Percentiles rank a stretch among this genome's conserved stretches.
These are phyloP conservation scores for Phytophthora vignae DNA, from an alignment of 352 stramenopile species.

Conservation along the genomic window DNA sequence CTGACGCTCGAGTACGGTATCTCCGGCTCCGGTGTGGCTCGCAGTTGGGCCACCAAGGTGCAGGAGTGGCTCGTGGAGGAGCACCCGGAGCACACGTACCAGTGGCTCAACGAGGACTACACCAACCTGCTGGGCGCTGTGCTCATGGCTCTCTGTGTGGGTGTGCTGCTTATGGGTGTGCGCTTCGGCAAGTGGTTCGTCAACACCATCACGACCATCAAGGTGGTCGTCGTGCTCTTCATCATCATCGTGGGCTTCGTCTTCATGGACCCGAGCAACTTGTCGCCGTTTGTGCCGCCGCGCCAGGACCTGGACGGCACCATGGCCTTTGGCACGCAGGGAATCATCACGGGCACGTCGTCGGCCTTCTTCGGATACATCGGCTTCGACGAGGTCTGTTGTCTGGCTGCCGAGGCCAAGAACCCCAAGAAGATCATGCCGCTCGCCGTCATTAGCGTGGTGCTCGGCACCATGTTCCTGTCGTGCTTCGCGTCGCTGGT, in stretches of 20 bases:
- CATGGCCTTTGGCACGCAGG: constrained; percentile 51
- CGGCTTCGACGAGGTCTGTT: constrained; percentile 96
- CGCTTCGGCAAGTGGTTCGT: constrained; percentile 92
- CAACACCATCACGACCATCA: constrained; percentile 87
- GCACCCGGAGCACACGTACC: constrained; percentile 45
- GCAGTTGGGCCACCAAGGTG: constrained; percentile 93
- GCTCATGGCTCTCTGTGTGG: constrained; percentile 75
- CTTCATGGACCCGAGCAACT: constrained; percentile 82
- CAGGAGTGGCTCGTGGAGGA: constrained; percentile 67
- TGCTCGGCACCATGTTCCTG: constrained; percentile 80
- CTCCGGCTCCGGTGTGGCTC: constrained; percentile 90
- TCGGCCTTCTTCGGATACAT: constrained; percentile 95
- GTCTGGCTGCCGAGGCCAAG: constrained; percentile 83
- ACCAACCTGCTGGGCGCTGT: constrained; percentile 69
- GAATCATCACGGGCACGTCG: constrained; percentile 83
- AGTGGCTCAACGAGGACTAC: constrained; percentile 71
- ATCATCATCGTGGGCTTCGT: constrained; percentile 92
- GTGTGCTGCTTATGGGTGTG: constrained; percentile 83
- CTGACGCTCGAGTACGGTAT: constrained; percentile 95
- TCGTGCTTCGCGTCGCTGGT: constrained; percentile 82
- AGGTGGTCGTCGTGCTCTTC: constrained; percentile 90
- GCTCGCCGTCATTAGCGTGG: constrained; percentile 80
- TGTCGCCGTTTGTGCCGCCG: constrained; percentile 83
- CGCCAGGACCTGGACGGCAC: constrained; percentile 35
- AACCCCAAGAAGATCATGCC: constrained; percentile 85